These are phyloP conservation scores for Tetracentron sinense DNA, from an alignment of 164 flowering plant genomes.

Conservation along the genomic window DNA sequence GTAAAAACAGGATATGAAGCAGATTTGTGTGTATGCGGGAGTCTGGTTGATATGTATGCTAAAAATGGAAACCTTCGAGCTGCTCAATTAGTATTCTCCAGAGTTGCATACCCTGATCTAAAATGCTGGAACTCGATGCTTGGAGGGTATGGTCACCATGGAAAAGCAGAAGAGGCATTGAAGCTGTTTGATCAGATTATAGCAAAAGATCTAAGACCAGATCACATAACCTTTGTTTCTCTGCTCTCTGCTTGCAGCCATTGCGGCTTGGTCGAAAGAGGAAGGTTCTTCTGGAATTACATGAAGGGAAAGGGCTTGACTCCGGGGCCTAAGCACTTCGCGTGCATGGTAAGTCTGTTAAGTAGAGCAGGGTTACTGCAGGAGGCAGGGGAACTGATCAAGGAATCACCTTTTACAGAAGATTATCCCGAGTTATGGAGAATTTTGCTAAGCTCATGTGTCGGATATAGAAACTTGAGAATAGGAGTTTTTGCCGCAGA, in stretches of 20 bases:
- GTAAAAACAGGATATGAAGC: slow-evolving; percentile 52
- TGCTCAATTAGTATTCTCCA: slow-evolving; percentile 43
- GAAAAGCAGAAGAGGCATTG: slow-evolving; percentile 59
- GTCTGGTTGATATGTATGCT: slow-evolving; percentile 79
- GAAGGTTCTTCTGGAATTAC: slow-evolving; percentile 55
- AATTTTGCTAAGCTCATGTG: slow-evolving; percentile 68
- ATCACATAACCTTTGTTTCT: slow-evolving; percentile 66
- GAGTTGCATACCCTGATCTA: slow-evolving; percentile 51
- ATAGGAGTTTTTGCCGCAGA: slow-evolving; percentile 68
- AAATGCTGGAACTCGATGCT: slow-evolving; percentile 88
- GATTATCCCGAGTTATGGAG: slow-evolving; percentile 59
- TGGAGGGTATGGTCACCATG: slow-evolving; percentile 74
- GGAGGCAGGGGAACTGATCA: slow-evolving; percentile 59
- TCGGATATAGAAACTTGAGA: slow-evolving; percentile 31
- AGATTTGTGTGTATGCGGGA: slow-evolving; percentile 60
- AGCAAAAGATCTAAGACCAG: slow-evolving; percentile 40
- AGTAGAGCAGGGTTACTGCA: slow-evolving; percentile 71
- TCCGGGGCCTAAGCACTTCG: slow-evolving; percentile 72
- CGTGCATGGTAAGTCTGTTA: slow-evolving; percentile 77
- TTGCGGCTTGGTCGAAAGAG: slow-evolving; percentile 52
- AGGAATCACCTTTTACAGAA: slow-evolving; percentile 38
- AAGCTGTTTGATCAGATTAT: slow-evolving; percentile 41
- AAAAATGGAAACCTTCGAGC: slow-evolving; percentile 61
- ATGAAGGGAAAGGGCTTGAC: slow-evolving; percentile 45
- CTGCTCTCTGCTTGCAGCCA: slow-evolving; percentile 80